phyloP scores from a whole-genome alignment of 352 stramenopile genomes.

The Phytophthora syringae region DNA sequence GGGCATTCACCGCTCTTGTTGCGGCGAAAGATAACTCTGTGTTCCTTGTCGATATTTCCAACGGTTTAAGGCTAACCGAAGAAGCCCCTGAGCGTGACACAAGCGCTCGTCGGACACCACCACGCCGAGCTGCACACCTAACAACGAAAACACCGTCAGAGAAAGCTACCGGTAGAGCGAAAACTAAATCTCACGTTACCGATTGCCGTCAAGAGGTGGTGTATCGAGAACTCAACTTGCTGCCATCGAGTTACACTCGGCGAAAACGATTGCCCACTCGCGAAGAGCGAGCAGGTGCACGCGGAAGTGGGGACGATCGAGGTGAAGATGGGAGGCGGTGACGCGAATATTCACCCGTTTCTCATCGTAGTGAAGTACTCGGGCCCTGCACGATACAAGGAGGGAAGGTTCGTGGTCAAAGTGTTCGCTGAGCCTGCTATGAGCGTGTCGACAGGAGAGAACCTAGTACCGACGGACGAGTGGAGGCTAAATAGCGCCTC shows the following conservation, averaged over 20 bases:
- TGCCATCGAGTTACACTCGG: conserved; percentile 26
- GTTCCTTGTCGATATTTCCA: conserved; percentile 47
- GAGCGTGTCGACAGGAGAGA: conserved; percentile 24
- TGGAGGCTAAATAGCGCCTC: conserved; percentile 27
- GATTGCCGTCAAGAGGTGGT: conserved; percentile 27
- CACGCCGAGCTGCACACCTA: not conserved
- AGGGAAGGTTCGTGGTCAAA: conserved; percentile 29
- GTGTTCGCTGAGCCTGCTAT: conserved; percentile 45
- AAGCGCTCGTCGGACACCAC: not conserved
- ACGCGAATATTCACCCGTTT: conserved; percentile 35
- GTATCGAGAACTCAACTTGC: conserved; percentile 43
- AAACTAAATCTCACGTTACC: conserved; percentile 11
- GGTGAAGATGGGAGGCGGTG: conserved; percentile 19
- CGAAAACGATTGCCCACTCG: conserved; percentile 20
- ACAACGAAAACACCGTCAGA: conserved; percentile 5
- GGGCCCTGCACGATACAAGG: conserved; percentile 12
- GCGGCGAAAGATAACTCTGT: conserved; percentile 38
- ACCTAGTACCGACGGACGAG: conserved; percentile 41
- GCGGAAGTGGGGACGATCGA: conserved; percentile 22
- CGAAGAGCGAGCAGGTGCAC: conserved; percentile 20
- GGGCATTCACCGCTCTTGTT: conserved; percentile 30
- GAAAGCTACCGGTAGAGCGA: conserved; percentile 19
- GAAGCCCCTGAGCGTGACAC: not conserved
- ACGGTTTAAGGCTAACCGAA: conserved; percentile 17
- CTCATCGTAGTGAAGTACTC: conserved; percentile 30